Conservation (phyloP, 2,329 filamentous ascomycete species). For the Scedosporium dehoogii region DNA sequence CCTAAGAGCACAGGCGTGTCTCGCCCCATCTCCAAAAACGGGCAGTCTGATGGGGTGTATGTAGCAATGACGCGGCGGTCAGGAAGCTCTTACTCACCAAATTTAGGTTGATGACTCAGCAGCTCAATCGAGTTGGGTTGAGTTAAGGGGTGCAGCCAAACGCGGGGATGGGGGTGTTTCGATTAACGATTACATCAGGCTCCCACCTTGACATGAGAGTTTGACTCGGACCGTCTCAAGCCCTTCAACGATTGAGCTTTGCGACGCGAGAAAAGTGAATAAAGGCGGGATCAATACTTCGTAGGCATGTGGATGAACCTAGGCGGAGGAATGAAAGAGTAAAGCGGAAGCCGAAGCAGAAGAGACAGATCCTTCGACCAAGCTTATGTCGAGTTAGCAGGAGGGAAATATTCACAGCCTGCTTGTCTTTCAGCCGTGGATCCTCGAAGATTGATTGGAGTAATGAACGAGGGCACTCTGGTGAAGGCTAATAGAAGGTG, state of each 20-base stretch:
- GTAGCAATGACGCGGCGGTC: slow-evolving; percentile 6
- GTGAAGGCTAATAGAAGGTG: neutral
- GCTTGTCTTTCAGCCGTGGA: neutral
- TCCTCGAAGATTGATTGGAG: neutral
- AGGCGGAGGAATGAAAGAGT: neutral
- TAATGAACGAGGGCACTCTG: neutral
- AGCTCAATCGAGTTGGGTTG: neutral
- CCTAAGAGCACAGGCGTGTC: neutral
- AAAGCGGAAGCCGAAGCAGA: neutral
- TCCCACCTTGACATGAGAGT: neutral
- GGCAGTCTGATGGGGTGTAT: neutral
- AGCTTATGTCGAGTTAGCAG: neutral
- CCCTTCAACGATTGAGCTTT: neutral
- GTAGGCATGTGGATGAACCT: neutral
- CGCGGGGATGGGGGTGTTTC: slow-evolving; percentile 9
- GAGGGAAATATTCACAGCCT: neutral
- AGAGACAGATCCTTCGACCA: neutral
- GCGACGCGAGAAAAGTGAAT: neutral
- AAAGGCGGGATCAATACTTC: slow-evolving; percentile 2
- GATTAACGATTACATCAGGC: slow-evolving; percentile 8
- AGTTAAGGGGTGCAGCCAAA: slow-evolving; percentile 5
- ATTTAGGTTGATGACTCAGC: neutral
- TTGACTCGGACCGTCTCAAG: neutral
- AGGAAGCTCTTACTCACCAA: slow-evolving; percentile 1
- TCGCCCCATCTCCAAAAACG: neutral